phyloP scores from a whole-genome alignment of 148 eudicot genomes.

The Fallopia convolvulus region DNA sequence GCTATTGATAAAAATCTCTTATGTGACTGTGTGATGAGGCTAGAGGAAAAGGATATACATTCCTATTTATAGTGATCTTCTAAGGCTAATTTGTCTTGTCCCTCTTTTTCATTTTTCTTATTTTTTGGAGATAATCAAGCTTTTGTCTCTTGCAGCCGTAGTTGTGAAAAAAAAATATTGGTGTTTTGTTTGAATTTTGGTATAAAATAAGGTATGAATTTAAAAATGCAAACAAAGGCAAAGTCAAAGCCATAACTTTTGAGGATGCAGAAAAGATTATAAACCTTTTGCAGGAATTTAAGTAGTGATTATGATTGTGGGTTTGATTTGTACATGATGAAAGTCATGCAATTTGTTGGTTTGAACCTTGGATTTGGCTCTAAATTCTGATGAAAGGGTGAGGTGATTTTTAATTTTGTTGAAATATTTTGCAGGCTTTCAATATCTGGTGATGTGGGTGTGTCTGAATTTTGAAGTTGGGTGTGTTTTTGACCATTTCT shows the following conservation, averaged over 20 bases:
- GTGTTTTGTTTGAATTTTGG: background rate
- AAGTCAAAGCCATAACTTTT: background rate
- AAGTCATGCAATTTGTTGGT: no score
- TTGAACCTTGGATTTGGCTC: background rate
- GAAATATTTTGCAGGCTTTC: background rate
- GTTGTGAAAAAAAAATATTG: background rate
- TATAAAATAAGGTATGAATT: background rate
- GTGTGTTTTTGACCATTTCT: background rate
- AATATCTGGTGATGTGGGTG: background rate
- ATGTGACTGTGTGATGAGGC: background rate
- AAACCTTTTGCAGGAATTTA: background rate
- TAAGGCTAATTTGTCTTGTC: background rate
- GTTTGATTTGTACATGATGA: no score
- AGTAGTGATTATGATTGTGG: background rate
- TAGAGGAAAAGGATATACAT: background rate
- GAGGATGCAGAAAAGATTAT: background rate
- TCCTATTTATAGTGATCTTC: background rate
- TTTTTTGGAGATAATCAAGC: background rate
- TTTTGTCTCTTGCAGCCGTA: slow-evolving; percentile 1
- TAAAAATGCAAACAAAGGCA: background rate
- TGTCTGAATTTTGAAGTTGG: background rate
- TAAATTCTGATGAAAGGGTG: background rate
- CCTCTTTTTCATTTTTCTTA: background rate
- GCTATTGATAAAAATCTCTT: background rate
- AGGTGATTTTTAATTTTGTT: background rate